phyloP scores from a whole-genome alignment of 108 stramenopile genomes.

The Stephanodiscus minutulus region DNA sequence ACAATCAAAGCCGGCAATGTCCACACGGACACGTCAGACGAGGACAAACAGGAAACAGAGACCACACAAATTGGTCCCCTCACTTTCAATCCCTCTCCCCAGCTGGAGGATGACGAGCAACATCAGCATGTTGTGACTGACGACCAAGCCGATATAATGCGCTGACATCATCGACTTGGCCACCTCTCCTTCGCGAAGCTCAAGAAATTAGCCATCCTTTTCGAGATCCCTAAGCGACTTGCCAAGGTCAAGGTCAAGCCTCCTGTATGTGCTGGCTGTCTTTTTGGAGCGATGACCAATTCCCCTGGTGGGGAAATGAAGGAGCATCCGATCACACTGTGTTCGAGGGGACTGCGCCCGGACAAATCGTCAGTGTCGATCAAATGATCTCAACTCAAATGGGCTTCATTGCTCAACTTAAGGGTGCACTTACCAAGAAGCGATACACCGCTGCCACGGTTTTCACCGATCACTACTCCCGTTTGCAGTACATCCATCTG shows the following conservation, averaged over 20 bases:
- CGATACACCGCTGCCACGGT: constrained; percentile 44
- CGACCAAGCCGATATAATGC: constrained; percentile 24
- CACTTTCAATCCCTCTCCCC: too few species aligned
- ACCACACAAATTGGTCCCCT: too few species aligned
- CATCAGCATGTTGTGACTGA: too few species aligned
- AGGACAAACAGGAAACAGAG: too few species aligned
- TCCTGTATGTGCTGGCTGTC: constrained; percentile 41
- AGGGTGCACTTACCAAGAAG: constrained; percentile 33
- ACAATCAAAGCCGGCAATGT: too few species aligned
- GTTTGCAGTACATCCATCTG: constrained; percentile 4
- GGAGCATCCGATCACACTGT: background rate
- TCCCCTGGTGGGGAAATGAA: constrained; percentile 22
- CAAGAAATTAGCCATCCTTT: constrained; percentile 14
- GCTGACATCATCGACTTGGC: constrained; percentile 33
- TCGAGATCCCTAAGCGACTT: constrained; percentile 31
- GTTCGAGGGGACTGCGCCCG: constrained; percentile 24
- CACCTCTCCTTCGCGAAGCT: constrained; percentile 34
- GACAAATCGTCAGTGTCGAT: constrained; percentile 52
- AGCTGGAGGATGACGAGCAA: too few species aligned
- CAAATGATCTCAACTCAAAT: constrained; percentile 41
- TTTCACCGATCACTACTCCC: constrained; percentile 50
- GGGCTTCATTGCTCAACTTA: constrained; percentile 52
- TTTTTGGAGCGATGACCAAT: constrained; percentile 29
- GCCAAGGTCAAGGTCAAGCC: constrained; percentile 13
- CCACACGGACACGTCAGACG: too few species aligned